Percentiles rank a stretch among this genome's conserved stretches.
Evolutionary conservation across 139 green algal species (phyloP).

Genomic region (Gonium pectorale): DNA sequence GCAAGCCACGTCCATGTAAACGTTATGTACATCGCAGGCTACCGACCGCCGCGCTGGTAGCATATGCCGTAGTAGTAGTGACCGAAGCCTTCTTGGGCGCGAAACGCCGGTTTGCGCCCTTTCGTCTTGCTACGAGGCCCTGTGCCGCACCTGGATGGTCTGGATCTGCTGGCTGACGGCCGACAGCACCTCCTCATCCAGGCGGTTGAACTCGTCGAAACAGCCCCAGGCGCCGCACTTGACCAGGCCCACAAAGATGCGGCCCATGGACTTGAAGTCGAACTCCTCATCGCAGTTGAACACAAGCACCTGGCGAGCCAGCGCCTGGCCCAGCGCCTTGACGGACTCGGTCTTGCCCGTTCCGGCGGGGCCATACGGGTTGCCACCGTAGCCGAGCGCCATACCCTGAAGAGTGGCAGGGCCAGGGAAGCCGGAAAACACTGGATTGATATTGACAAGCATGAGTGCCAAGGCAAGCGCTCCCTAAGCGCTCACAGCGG

Average conservation of each 20-base stretch:
- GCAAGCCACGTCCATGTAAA: no score
- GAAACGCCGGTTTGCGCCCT: no score
- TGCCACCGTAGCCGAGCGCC: slow-evolving; percentile 84
- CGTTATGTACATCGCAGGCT: no score
- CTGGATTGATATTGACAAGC: no score
- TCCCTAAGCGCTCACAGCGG: no score
- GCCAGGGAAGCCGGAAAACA: no score
- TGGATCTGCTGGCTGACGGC: slow-evolving; percentile 88
- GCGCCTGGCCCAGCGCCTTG: slow-evolving; percentile 83
- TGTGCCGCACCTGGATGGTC: slow-evolving; percentile 75
- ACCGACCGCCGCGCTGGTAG: no score
- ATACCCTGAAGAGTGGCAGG: slow-evolving; percentile 65
- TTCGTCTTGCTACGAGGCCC: no score
- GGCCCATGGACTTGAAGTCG: slow-evolving; percentile 82
- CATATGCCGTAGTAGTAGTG: no score
- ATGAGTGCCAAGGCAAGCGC: no score
- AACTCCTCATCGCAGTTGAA: slow-evolving; percentile 94
- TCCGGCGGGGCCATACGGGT: slow-evolving; percentile 83
- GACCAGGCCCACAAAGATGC: slow-evolving; percentile 88
- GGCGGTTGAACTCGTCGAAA: slow-evolving; percentile 93
- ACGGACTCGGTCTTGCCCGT: slow-evolving; percentile 92
- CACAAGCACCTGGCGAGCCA: slow-evolving; percentile 82
- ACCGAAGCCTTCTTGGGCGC: no score
- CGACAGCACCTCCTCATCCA: slow-evolving; percentile 85
- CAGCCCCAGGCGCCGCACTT: slow-evolving; percentile 89